Conservation (phyloP, 768 basidiomycete genomes). For the Trametes cingulata region DNA sequence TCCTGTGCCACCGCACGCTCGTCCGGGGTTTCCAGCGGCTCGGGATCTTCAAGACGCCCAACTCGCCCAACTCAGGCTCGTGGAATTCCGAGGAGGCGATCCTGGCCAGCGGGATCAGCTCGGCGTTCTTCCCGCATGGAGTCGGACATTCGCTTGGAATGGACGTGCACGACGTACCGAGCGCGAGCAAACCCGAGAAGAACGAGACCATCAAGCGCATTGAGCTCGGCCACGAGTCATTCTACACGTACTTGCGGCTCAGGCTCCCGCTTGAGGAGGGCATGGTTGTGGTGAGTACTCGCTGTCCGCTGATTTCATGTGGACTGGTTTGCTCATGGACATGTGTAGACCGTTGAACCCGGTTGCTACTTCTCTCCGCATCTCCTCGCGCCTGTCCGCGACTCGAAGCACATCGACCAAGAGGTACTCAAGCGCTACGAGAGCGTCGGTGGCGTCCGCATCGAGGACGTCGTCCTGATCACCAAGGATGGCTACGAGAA, state of each 20-base stretch:
- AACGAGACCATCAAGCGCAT: slow-evolving; percentile 50
- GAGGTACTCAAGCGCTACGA: slow-evolving; percentile 72
- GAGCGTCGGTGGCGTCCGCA: slow-evolving; percentile 85
- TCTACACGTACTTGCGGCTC: slow-evolving; percentile 82
- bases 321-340: not conserved
- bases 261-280: slow-evolving; percentile 68
- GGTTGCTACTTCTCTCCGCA: slow-evolving; percentile 86
- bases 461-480: slow-evolving; percentile 90
- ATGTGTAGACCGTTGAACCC: slow-evolving; percentile 80
- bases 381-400: slow-evolving; percentile 63
- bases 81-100: slow-evolving; percentile 69
- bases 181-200: slow-evolving; percentile 69
- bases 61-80: slow-evolving; percentile 48
- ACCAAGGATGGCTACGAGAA: slow-evolving; percentile 76
- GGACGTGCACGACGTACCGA: slow-evolving; percentile 92
- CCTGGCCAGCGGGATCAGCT: slow-evolving; percentile 70
- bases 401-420: slow-evolving; percentile 67
- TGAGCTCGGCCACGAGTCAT: slow-evolving; percentile 49
- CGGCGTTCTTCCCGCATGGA: slow-evolving; percentile 95
- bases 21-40: slow-evolving; percentile 78
- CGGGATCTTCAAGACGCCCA: slow-evolving; percentile 76
- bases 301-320: not conserved
- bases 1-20: slow-evolving; percentile 80
- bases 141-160: slow-evolving; percentile 88
- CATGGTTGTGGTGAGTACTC: slow-evolving; percentile 87